These are phyloP conservation scores for Exophiala sideris DNA, from an alignment of 2,329 filamentous ascomycete genomes.

Conservation along the genomic window DNA sequence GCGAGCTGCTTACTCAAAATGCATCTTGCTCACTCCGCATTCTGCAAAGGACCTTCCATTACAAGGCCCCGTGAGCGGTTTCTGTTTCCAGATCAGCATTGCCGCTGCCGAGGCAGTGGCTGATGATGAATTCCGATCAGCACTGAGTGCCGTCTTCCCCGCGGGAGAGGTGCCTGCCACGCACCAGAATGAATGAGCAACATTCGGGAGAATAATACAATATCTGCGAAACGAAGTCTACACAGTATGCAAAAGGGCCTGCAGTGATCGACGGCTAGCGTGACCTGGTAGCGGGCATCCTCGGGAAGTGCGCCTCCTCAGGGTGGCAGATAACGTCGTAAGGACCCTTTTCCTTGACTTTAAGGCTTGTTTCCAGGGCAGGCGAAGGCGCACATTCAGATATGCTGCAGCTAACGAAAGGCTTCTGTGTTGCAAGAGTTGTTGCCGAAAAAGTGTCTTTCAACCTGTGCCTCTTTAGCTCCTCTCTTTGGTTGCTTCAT, in stretches of 20 bases:
- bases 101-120: too few species aligned
- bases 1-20: conserved; percentile 10
- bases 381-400: background rate
- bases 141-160: too few species aligned
- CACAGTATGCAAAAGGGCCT: background rate
- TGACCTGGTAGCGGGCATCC: background rate
- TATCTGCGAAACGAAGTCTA: background rate
- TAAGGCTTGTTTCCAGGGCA: conserved; percentile 3
- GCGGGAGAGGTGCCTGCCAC: too few species aligned
- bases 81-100: too few species aligned
- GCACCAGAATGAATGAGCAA: too few species aligned
- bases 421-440: conserved; percentile 9
- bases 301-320: too few species aligned
- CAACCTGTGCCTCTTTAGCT: conserved; percentile 3
- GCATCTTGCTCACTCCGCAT: background rate
- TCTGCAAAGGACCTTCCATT: background rate
- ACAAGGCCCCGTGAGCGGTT: too few species aligned
- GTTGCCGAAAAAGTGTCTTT: background rate
- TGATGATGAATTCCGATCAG: too few species aligned
- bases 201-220: background rate
- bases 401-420: conserved; percentile 12
- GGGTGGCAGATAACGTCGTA: conserved; percentile 1
- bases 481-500: conserved; percentile 4
- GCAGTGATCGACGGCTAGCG: conserved; percentile 23
- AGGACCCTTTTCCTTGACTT: background rate